These are phyloP conservation scores for Trametes meyenii DNA, from an alignment of 768 basidiomycete species.

Conservation along the genomic window DNA sequence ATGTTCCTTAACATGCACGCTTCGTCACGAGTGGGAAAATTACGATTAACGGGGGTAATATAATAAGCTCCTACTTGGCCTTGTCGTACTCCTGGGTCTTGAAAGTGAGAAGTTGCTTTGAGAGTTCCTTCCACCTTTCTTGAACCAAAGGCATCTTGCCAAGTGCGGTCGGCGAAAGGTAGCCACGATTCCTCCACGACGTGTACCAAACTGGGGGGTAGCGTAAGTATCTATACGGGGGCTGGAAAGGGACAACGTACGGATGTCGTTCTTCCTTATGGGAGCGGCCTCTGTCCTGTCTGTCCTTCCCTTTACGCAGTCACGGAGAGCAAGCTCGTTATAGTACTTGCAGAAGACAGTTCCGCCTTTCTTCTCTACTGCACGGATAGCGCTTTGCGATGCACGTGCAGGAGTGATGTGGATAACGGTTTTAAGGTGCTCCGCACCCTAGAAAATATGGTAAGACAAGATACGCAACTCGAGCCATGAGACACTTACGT, in stretches of 20 bases:
- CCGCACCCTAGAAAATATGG: constrained; percentile 53
- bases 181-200: constrained; percentile 72
- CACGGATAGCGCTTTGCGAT: constrained; percentile 81
- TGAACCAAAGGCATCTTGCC: constrained; percentile 63
- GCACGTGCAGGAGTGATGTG: constrained; percentile 85
- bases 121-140: constrained; percentile 69
- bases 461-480: not conserved
- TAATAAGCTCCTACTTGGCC: constrained; percentile 36
- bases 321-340: constrained; percentile 81
- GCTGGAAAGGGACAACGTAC: constrained; percentile 23
- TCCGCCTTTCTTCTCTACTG: constrained; percentile 82
- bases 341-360: constrained; percentile 89
- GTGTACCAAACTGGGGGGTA: constrained; percentile 74
- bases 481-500: constrained; percentile 48
- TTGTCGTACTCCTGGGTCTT: constrained; percentile 41
- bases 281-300: constrained; percentile 79
- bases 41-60: constrained; percentile 19
- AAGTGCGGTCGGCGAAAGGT: constrained; percentile 64
- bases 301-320: constrained; percentile 70
- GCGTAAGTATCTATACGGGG: not conserved
- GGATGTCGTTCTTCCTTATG: constrained; percentile 58
- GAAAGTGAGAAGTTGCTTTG: constrained; percentile 63
- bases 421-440: constrained; percentile 68
- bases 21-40: constrained; percentile 15
- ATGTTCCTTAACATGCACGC: not conserved